Base-by-base conservation (phyloP, 805 yeast species). In the Kuraishia borneana region DNA sequence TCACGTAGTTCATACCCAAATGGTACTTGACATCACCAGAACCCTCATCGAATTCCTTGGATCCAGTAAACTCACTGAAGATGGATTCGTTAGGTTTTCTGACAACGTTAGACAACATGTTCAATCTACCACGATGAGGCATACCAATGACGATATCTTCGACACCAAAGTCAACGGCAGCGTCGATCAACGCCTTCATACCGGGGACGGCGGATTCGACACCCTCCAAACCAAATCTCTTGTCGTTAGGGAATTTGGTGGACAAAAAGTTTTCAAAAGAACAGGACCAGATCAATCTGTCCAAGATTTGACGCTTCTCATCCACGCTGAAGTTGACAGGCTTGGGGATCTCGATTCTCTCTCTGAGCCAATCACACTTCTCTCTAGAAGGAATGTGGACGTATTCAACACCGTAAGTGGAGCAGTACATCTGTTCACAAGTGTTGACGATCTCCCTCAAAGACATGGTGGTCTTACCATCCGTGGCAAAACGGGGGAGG, bases 41-140 rank as follows among this genome's bases (percentile, higher is more conserved):
- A 48, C 97, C 97, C 64, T 88, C 96, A 60, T 85, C 95, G 48
- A 80, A 76, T 50, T 81, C 79, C 50, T 80, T 74, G 23, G 94
- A 79, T 42, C 98, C 98, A 36, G 87, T 72, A 59, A 92, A 92
- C 68, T 92, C 98, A 35, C 94, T 78, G 62, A 92, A 89, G 55
- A 92, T 92, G 33, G 96, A 87, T 68, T 89, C 97, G 58, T 92
- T 88, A 51, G 98, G 97, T 61, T 92, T 92, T 67, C 98, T 83
- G 33, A 92, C 96, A 50, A 92, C 97, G 66, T 92, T 92, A 40
- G 97, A 85, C 62, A 92, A 74, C 80, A 92, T 88, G 62, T 92
- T 92, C 52, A 92, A 71, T 68, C 99, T 80, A 65, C 99, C 99
- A 73, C 99, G 83, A 65, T 92, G 99, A 35, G 99, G 96, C 97